Conservation (phyloP, 2,329 filamentous ascomycete species). For the Colletotrichum cereale region DNA sequence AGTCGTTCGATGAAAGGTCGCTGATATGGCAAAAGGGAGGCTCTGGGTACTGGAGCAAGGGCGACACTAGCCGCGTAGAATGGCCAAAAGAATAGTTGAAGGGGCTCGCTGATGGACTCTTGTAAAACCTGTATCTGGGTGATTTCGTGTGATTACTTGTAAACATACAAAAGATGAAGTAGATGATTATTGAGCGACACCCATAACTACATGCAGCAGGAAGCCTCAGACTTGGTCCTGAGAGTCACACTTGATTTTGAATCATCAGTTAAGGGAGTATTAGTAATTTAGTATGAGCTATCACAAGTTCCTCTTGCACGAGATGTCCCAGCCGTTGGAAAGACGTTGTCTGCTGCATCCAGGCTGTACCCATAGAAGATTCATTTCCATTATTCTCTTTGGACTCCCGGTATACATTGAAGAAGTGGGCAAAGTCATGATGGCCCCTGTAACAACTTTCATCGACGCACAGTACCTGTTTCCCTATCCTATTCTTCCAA, state of each 20-base stretch:
- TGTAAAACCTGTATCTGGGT: not conserved
- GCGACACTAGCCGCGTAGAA: not conserved
- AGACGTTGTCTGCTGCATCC: not conserved
- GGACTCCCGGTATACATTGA: not conserved
- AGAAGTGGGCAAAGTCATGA: not conserved
- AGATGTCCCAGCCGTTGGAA: not conserved
- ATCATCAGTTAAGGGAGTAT: not conserved
- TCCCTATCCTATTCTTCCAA: not conserved
- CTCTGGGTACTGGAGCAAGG: not conserved
- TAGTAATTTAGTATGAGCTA: not conserved
- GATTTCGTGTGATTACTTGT: not conserved
- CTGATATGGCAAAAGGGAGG: slow-evolving; percentile 2
- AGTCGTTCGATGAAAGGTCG: slow-evolving; percentile 3
- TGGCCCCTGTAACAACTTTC: no score
- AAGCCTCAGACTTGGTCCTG: no score
- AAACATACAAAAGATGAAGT: not conserved
- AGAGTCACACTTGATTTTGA: not conserved
- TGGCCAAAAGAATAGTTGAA: not conserved
- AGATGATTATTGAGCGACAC: not conserved
- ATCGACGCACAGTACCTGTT: not conserved
- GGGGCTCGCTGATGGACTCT: not conserved
- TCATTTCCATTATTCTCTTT: no score
- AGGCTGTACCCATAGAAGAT: not conserved
- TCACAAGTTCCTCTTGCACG: not conserved
- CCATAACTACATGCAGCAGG: no score